phyloP scores from a whole-genome alignment of 2,329 filamentous ascomycete species.

The Nemania bipapillata region DNA sequence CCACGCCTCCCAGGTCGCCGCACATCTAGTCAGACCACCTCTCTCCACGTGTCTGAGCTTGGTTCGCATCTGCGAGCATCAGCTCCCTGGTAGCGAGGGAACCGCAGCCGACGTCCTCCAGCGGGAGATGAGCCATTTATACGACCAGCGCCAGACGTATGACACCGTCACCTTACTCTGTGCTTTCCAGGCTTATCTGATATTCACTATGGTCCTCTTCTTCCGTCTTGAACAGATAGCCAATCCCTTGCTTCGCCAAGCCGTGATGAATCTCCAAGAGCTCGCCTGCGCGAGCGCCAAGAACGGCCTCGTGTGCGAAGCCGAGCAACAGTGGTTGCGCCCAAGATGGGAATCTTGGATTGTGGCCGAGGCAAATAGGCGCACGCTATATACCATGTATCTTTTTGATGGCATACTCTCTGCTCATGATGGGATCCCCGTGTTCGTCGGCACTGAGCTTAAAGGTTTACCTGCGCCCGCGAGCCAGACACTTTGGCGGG shows the following conservation, averaged over 20 bases:
- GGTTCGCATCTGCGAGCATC: conserved; percentile 55
- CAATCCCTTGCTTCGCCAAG: conserved; percentile 53
- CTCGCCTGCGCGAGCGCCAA: conserved; percentile 57
- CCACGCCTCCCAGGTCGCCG: conserved; percentile 54
- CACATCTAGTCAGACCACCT: conserved; percentile 45
- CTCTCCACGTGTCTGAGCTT: conserved; percentile 57
- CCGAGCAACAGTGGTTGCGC: conserved; percentile 54
- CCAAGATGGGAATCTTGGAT: conserved; percentile 67
- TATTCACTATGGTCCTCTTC: conserved; percentile 63
- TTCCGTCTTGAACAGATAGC: conserved; percentile 51
- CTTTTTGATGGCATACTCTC: conserved; percentile 63
- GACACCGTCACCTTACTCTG: conserved; percentile 54
- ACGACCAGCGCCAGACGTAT: conserved; percentile 44
- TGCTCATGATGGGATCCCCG: conserved; percentile 56
- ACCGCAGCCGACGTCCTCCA: conserved; percentile 52
- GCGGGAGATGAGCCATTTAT: conserved; percentile 58
- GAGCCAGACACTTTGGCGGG: conserved; percentile 58
- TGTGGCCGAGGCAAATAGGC: conserved; percentile 62
- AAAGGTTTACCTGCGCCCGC: conserved; percentile 57
- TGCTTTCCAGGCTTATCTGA: conserved; percentile 64
- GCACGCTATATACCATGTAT: conserved; percentile 64
- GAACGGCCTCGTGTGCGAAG: conserved; percentile 57
- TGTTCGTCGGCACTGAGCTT: conserved; percentile 63
- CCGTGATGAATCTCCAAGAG: conserved; percentile 63
- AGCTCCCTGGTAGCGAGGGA: conserved; percentile 50